Percentiles rank a stretch among this genome's conserved stretches.
Evolutionary conservation across 2,329 filamentous ascomycete genomes (phyloP).

Genomic region (Penicillium digitatum): DNA sequence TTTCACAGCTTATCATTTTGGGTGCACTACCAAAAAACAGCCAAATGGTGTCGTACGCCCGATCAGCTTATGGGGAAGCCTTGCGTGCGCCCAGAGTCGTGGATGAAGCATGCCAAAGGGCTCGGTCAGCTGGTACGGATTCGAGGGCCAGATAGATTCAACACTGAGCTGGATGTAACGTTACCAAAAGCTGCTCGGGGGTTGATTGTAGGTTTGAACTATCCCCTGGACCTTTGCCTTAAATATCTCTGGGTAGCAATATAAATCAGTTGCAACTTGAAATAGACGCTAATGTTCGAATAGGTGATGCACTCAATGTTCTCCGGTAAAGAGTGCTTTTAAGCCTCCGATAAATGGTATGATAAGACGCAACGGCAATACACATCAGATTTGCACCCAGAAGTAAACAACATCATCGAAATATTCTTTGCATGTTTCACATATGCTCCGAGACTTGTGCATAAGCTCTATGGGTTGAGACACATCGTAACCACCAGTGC

Average conservation of each 20-base stretch:
- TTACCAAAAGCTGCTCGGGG: constrained; percentile 28
- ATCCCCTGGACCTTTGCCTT: not conserved
- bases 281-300: not conserved
- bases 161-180: constrained; percentile 20
- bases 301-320: constrained; percentile 33
- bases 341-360: constrained; percentile 26
- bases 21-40: constrained; percentile 15
- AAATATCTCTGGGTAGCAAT: not conserved
- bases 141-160: constrained; percentile 24
- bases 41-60: constrained; percentile 24
- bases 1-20: constrained; percentile 28
- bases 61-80: constrained; percentile 25
- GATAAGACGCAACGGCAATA: constrained; percentile 24
- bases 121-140: constrained; percentile 24
- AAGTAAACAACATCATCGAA: constrained; percentile 23
- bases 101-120: constrained; percentile 32
- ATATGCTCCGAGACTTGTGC: constrained; percentile 25
- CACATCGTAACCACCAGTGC: constrained; percentile 13
- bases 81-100: constrained; percentile 21
- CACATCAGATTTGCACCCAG: constrained; percentile 7
- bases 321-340: constrained; percentile 26
- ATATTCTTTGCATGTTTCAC: constrained; percentile 29
- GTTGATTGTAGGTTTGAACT: constrained; percentile 21
- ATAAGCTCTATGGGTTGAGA: constrained; percentile 24
- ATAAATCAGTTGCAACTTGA: not conserved